Evolutionary conservation across 2,329 filamentous ascomycete species (phyloP).

Genomic region (Didymella glomerata): DNA sequence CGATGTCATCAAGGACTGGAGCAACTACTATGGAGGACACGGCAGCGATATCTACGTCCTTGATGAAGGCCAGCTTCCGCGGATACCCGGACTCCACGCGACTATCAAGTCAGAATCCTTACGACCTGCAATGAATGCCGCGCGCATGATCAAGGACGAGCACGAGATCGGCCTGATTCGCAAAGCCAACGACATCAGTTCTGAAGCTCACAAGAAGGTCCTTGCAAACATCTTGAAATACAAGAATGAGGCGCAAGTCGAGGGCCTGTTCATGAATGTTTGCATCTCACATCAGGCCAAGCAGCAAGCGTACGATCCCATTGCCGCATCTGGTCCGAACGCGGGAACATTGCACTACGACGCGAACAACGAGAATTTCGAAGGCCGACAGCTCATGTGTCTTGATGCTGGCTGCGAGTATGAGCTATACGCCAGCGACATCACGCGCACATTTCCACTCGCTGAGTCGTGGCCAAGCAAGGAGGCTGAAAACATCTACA

Average conservation of each 20-base stretch:
- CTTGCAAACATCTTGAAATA: conserved; percentile 69
- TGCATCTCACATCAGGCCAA: conserved; percentile 78
- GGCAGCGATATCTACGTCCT: conserved; percentile 48
- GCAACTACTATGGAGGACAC: conserved; percentile 27
- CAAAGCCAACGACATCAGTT: conserved; percentile 81
- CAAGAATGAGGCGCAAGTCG: conserved; percentile 81
- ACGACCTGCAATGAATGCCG: conserved; percentile 76
- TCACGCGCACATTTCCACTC: conserved; percentile 87
- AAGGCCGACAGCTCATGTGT: conserved; percentile 75
- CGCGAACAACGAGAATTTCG: conserved; percentile 77
- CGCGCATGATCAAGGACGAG: conserved; percentile 81
- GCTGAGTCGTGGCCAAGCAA: conserved; percentile 71
- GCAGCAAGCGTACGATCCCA: conserved; percentile 85
- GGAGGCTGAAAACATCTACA: conserved; percentile 77
- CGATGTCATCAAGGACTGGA: conserved; percentile 45
- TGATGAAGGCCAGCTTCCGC: conserved; percentile 36
- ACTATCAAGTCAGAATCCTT: conserved; percentile 56
- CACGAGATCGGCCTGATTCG: conserved; percentile 85
- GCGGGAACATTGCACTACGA: conserved; percentile 88
- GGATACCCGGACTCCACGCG: conserved; percentile 18
- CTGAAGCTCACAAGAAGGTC: conserved; percentile 77
- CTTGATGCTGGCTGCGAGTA: conserved; percentile 91
- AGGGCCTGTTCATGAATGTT: conserved; percentile 76
- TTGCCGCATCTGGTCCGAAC: conserved; percentile 84
- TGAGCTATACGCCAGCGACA: conserved; percentile 84